Evolutionary conservation across 2,329 filamentous ascomycete genomes (phyloP).

Genomic region (Huntiella savannae): DNA sequence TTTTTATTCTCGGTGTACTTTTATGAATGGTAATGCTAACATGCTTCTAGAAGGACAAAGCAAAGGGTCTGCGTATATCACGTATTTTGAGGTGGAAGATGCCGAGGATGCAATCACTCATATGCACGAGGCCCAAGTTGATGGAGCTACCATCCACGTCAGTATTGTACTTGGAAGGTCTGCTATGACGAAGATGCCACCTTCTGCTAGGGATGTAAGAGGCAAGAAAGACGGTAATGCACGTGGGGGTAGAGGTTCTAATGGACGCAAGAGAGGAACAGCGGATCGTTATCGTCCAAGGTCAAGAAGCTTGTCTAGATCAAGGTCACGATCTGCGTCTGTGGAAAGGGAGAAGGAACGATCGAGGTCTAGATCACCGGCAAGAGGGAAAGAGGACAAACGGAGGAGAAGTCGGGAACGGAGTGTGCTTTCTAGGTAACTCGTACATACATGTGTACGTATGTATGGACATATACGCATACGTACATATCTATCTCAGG

Average conservation of each 20-base stretch:
- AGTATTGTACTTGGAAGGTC: constrained; percentile 44
- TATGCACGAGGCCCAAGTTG: constrained; percentile 95
- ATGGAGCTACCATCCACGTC: constrained; percentile 66
- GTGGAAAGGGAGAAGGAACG: too few species aligned
- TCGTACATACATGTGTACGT: not conserved
- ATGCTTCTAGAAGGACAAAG: constrained; percentile 55
- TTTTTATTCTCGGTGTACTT: not conserved
- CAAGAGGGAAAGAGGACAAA: too few species aligned
- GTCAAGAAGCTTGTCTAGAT: too few species aligned
- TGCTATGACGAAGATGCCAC: constrained; percentile 33
- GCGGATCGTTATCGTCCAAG: not conserved
- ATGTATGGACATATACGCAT: not conserved
- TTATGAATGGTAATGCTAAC: not conserved
- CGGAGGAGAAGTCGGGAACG: too few species aligned
- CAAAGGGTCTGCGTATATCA: constrained; percentile 80
- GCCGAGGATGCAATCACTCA: constrained; percentile 80
- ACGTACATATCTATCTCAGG: not conserved
- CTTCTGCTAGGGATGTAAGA: constrained; percentile 27
- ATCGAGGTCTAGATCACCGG: too few species aligned
- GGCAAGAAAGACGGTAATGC: constrained; percentile 10
- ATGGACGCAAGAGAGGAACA: not conserved
- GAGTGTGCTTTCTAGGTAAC: not conserved
- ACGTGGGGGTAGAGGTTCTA: constrained; percentile 15
- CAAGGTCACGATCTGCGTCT: too few species aligned
- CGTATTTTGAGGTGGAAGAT: constrained; percentile 57